Percentiles rank a stretch among this genome's conserved stretches.
Conservation (phyloP, 768 basidiomycete species). For the Suillus discolor region DNA sequence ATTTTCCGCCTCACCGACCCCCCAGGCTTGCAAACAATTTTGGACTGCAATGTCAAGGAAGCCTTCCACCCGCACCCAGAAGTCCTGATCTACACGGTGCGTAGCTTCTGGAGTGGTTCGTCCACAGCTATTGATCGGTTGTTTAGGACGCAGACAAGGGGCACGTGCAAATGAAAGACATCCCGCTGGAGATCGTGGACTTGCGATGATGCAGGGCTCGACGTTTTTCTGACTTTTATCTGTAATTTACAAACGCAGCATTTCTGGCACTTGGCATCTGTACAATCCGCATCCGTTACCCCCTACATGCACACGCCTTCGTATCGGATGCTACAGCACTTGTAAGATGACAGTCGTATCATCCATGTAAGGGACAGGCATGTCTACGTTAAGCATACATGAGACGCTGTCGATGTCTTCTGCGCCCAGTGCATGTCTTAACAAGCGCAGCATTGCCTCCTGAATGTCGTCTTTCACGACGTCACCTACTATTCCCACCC, state of each 20-base stretch:
- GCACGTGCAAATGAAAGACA: slow-evolving; percentile 78
- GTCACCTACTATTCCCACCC: slow-evolving; percentile 37
- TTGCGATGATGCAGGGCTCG: slow-evolving; percentile 44
- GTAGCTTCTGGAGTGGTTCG: slow-evolving; percentile 29
- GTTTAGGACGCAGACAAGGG: slow-evolving; percentile 80
- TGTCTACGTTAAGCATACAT: slow-evolving; percentile 51
- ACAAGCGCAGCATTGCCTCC: slow-evolving; percentile 35
- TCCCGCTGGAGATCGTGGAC: slow-evolving; percentile 80
- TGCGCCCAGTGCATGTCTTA: slow-evolving; percentile 49
- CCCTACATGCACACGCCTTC: neutral
- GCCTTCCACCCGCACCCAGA: slow-evolving; percentile 89
- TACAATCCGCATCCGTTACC: slow-evolving; percentile 3
- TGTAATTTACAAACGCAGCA: neutral
- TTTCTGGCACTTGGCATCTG: slow-evolving; percentile 4
- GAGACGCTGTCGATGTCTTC: slow-evolving; percentile 44
- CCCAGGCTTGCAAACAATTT: slow-evolving; percentile 77
- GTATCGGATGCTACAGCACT: slow-evolving; percentile 10
- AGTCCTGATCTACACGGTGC: slow-evolving; percentile 81
- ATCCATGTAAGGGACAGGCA: slow-evolving; percentile 42
- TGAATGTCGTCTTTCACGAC: slow-evolving; percentile 8
- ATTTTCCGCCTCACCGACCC: slow-evolving; percentile 89
- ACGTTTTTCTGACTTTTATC: neutral
- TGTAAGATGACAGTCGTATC: slow-evolving; percentile 54
- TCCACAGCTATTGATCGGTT: neutral
- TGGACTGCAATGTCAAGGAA: slow-evolving; percentile 67